phyloP scores from a whole-genome alignment of 306 rosid genomes.

The Corylus americana region DNA sequence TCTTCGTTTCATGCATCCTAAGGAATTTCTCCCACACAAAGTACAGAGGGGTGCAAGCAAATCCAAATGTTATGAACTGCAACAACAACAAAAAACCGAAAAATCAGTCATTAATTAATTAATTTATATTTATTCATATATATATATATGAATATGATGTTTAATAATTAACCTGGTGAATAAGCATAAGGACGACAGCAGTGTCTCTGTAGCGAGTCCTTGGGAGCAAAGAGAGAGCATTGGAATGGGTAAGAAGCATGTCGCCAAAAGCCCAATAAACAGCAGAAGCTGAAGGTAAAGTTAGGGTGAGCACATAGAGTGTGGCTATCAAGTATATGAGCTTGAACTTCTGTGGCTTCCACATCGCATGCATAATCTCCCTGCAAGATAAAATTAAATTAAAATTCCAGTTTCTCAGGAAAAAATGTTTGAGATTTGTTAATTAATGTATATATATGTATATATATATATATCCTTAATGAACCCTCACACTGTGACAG shows the following conservation, averaged over 20 bases:
- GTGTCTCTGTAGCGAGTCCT: slow-evolving; percentile 70
- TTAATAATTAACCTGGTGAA: slow-evolving; percentile 68
- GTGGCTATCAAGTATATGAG: slow-evolving; percentile 87
- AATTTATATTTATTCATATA: too few species aligned
- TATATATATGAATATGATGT: too few species aligned
- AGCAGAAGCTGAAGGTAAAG: slow-evolving; percentile 91
- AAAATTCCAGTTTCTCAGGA: background rate
- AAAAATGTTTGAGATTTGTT: background rate
- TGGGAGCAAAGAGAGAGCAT: slow-evolving; percentile 89
- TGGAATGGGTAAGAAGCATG: slow-evolving; percentile 80
- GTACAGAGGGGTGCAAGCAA: slow-evolving; percentile 97
- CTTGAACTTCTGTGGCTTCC: slow-evolving; percentile 99
- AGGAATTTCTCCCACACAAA: slow-evolving; percentile 98
- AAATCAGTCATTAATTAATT: background rate
- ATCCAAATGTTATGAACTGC: slow-evolving; percentile 97
- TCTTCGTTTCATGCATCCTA: slow-evolving; percentile 82
- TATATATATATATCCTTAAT: too few species aligned
- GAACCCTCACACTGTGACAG: slow-evolving; percentile 87
- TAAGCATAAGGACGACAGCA: slow-evolving; percentile 94
- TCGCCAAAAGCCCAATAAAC: slow-evolving; percentile 99
- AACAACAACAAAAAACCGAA: background rate
- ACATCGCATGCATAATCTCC: slow-evolving; percentile 99
- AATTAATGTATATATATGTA: background rate
- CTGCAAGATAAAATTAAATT: slow-evolving; percentile 37
- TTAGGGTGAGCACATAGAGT: slow-evolving; percentile 81